These are phyloP conservation scores for Chlorella sp. DNA, from an alignment of 139 green algal genomes.

Conservation along the genomic window DNA sequence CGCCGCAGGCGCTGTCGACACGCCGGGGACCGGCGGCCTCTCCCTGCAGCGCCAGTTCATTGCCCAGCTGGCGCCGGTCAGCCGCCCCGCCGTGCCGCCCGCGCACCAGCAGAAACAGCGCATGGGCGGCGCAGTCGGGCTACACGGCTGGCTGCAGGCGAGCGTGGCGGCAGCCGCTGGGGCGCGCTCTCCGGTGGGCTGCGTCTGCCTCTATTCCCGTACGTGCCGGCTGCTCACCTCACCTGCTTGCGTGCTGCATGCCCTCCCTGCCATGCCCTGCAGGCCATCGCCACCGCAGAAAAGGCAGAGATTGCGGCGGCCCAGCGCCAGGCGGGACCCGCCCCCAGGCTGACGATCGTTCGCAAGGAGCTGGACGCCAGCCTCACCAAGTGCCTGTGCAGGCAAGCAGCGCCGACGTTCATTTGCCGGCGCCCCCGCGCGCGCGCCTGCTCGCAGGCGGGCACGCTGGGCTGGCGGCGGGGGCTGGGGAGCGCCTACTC, in stretches of 20 bases:
- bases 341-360: conserved; percentile 2
- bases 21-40: not conserved
- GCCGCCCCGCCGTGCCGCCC: conserved; percentile 3
- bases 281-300: not conserved
- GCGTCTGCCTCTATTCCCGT: no score
- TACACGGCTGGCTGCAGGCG: conserved; percentile 24
- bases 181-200: no score
- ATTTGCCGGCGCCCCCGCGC: no score
- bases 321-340: not conserved
- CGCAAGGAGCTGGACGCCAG: conserved; percentile 2
- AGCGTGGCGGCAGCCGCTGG: conserved; percentile 5
- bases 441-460: no score
- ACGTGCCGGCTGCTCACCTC: not conserved
- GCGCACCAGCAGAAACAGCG: conserved; percentile 21
- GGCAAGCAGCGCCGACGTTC: no score
- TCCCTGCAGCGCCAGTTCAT: conserved; percentile 25
- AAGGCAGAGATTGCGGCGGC: not conserved
- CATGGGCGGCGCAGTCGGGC: not conserved
- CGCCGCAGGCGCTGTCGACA: not conserved
- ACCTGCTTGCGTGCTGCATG: not conserved
- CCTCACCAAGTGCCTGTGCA: conserved; percentile 29
- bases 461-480: no score
- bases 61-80: conserved; percentile 20
- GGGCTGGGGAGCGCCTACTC: no score
- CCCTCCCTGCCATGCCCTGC: not conserved